Evolutionary conservation across 306 rosid species (phyloP), one percentile per base, ranked within the genome.

Genomic region (Argentina anserina): DNA sequence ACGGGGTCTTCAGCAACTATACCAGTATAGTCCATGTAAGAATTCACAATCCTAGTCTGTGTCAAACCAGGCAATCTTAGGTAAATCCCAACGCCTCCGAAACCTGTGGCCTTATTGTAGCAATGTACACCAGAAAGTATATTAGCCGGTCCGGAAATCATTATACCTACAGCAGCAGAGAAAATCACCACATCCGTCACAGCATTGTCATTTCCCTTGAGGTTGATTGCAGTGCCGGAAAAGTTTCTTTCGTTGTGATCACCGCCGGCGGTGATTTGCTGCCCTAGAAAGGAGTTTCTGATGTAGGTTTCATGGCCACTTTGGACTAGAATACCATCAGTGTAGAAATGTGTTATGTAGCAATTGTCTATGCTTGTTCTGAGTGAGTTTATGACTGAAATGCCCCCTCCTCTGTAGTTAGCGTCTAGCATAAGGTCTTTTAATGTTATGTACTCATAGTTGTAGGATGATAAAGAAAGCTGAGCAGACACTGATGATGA

Each of bases 1-100:
- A 89, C 90, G 0, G 97, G 99, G 69, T 94, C 99, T 77, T 94
- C 99, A 1, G 91, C 95, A 1, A 94, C 91, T 45, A 94, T 94
- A 0, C 91, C 91, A 0, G 96, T 94, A 83, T 70, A 94, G 58
- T 94, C 99, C 89, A 94, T 64, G 77, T 94, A 94, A 28, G 95
- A 94, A 78, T 94, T 88, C 50, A 89, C 87, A 26, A 94, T 94
- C 72, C 96, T 69, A 0, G 91, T 94, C 70, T 94, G 96, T 1
- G 93, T 88, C 43, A 89, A 73, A n/a, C 96, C 97, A 0, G 93
- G 91, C 26, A 91, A 36, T 79, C 77, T 83, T 75, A 94, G 20
- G 72, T 89, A 89, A 71, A 91, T 94, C 56, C 99, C 99, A 0
- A 84, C 84, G 0, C 99, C 97, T 2, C 99, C 99, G 63, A 94